Conservation (phyloP, 805 yeast species). For the Monosporozyma aquatica region DNA sequence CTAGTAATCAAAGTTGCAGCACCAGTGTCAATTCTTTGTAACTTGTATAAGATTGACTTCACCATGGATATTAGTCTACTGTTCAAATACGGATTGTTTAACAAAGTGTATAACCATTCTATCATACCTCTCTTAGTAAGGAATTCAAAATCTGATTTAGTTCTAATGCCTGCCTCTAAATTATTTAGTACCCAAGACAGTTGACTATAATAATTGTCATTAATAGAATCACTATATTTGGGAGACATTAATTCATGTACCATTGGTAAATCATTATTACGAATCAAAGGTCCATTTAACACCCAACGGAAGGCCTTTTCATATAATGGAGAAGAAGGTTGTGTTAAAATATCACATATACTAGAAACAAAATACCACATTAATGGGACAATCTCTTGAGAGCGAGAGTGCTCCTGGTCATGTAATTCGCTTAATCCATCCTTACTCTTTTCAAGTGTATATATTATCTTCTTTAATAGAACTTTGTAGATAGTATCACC, state of each 20-base stretch:
- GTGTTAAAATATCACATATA: conserved; percentile 46
- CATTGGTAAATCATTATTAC: conserved; percentile 38
- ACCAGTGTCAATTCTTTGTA: conserved; percentile 49
- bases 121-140: conserved; percentile 47
- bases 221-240: conserved; percentile 11
- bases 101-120: conserved; percentile 57
- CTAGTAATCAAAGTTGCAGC: conserved; percentile 50
- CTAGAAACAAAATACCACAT: conserved; percentile 49
- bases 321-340: conserved; percentile 67
- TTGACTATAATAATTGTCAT: conserved; percentile 46
- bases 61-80: conserved; percentile 35
- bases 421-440: conserved; percentile 10
- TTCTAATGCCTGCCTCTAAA: conserved; percentile 40
- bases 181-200: conserved; percentile 55
- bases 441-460: conserved; percentile 22
- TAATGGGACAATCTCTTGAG: conserved; percentile 34
- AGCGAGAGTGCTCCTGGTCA: neutral
- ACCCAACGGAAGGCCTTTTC: conserved; percentile 65
- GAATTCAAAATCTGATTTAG: conserved; percentile 43
- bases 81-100: conserved; percentile 42
- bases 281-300: conserved; percentile 36
- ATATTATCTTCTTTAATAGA: conserved; percentile 37
- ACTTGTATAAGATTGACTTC: conserved; percentile 35
- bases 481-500: conserved; percentile 50
- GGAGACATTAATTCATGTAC: conserved; percentile 27